Conservation (phyloP, 176 grass and related monocot species). For the Rhynchospora breviuscula region DNA sequence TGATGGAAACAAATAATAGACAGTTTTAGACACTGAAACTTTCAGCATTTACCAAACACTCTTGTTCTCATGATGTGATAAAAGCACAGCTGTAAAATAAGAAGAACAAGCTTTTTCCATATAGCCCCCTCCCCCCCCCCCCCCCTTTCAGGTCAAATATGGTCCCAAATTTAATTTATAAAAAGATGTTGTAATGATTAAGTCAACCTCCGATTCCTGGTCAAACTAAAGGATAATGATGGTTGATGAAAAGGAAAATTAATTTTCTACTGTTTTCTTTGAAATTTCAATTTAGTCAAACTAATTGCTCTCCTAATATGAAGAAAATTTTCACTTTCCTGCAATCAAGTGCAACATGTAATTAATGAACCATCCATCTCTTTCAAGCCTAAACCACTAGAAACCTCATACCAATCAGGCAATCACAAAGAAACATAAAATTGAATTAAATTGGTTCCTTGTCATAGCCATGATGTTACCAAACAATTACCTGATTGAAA, state of each 20-base stretch:
- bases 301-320: not conserved
- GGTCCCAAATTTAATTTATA: not conserved
- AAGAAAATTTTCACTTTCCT: not conserved
- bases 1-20: not conserved
- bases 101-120: not conserved
- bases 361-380: not conserved
- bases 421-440: not conserved
- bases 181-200: constrained; percentile 7
- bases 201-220: not conserved
- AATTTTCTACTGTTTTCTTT: not conserved
- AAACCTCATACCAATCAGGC: not conserved
- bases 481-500: not conserved
- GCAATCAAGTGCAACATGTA: not conserved
- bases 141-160: not conserved
- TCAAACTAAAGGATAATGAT: not conserved
- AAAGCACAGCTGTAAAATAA: not conserved
- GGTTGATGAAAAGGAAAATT: not conserved
- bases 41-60: not conserved
- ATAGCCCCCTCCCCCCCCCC: not conserved
- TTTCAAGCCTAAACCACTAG: not conserved
- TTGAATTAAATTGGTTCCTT: not conserved
- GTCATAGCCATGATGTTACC: not conserved
- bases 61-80: not conserved
- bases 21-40: not conserved
- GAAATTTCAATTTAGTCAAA: not conserved